phyloP scores from a whole-genome alignment of 441 rosid species.

The Adansonia grandidieri region DNA sequence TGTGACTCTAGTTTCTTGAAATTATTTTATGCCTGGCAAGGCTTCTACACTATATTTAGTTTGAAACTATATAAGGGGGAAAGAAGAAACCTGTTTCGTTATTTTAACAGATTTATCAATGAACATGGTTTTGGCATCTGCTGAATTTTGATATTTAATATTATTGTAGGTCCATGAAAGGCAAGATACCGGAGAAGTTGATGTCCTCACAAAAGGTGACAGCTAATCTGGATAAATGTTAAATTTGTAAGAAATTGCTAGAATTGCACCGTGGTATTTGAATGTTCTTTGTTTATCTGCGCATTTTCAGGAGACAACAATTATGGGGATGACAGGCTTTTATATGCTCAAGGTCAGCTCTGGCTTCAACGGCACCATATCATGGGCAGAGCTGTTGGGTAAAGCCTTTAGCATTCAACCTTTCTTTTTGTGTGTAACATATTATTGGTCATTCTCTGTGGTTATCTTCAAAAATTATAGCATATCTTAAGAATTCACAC shows the following conservation, averaged over 20 bases:
- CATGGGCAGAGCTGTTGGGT: constrained; percentile 97
- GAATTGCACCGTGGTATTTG: constrained; percentile 15
- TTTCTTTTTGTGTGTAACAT: background rate
- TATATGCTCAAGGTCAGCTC: constrained; percentile 86
- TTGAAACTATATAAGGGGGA: background rate
- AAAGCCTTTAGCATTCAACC: constrained; percentile 29
- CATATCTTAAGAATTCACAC: background rate
- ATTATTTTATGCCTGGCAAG: background rate
- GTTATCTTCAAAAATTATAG: background rate
- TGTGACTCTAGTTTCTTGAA: background rate
- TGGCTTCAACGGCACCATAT: constrained; percentile 92
- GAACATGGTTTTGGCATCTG: background rate
- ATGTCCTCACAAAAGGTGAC: constrained; percentile 92
- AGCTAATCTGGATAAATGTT: constrained; percentile 23
- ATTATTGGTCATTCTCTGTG: background rate
- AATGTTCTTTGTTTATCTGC: constrained; percentile 1
- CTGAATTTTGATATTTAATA: constrained; percentile 20
- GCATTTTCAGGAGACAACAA: constrained; percentile 78
- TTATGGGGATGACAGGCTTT: constrained; percentile 70
- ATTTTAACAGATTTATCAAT: background rate
- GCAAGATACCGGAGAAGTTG: constrained; percentile 76
- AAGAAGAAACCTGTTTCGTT: background rate
- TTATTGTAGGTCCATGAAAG: constrained; percentile 82
- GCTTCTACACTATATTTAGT: background rate
- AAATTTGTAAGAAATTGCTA: constrained; percentile 10